Percentiles rank a stretch among this genome's conserved stretches.
Conservation (phyloP, 2,329 filamentous ascomycete genomes). For the Shiraia sp. region DNA sequence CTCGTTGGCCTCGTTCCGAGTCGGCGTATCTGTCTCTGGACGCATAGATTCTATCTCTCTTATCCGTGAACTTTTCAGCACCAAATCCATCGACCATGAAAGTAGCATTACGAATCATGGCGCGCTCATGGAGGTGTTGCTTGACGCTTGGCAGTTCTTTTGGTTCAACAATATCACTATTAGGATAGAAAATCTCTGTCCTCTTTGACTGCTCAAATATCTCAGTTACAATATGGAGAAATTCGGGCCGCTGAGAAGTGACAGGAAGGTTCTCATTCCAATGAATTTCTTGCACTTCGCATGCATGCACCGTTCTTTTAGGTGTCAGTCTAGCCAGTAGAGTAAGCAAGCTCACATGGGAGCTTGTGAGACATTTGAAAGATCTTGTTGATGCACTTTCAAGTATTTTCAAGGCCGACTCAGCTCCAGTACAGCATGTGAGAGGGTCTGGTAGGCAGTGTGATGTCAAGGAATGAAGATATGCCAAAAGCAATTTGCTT, state of each 20-base stretch:
- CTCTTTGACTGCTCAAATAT: slow-evolving; percentile 30
- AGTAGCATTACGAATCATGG: slow-evolving; percentile 31
- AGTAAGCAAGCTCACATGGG: slow-evolving; percentile 22
- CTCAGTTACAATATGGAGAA: slow-evolving; percentile 19
- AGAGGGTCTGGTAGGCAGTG: slow-evolving; percentile 56
- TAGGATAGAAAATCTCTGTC: slow-evolving; percentile 19
- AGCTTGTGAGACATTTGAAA: slow-evolving; percentile 43
- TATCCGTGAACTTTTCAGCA: slow-evolving; percentile 28
- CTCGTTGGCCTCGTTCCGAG: slow-evolving; percentile 12
- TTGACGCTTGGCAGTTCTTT: slow-evolving; percentile 4
- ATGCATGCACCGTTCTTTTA: slow-evolving; percentile 50
- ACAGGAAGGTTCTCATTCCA: slow-evolving; percentile 49
- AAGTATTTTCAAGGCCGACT: slow-evolving; percentile 57
- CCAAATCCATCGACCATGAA: slow-evolving; percentile 39
- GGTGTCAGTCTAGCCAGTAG: slow-evolving; percentile 41
- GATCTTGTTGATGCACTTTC: slow-evolving; percentile 55
- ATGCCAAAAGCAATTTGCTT: slow-evolving; percentile 56
- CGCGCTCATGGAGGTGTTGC: slow-evolving; percentile 29
- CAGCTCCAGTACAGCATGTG: slow-evolving; percentile 57
- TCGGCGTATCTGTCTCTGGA: slow-evolving; percentile 10
- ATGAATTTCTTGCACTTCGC: slow-evolving; percentile 47
- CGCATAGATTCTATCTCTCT: slow-evolving; percentile 27
- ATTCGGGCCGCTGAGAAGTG: slow-evolving; percentile 35
- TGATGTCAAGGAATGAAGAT: slow-evolving; percentile 61
- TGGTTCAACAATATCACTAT: background rate